These are phyloP conservation scores for Stipa capillata DNA, from an alignment of 176 grass and related monocot genomes.

Conservation along the genomic window DNA sequence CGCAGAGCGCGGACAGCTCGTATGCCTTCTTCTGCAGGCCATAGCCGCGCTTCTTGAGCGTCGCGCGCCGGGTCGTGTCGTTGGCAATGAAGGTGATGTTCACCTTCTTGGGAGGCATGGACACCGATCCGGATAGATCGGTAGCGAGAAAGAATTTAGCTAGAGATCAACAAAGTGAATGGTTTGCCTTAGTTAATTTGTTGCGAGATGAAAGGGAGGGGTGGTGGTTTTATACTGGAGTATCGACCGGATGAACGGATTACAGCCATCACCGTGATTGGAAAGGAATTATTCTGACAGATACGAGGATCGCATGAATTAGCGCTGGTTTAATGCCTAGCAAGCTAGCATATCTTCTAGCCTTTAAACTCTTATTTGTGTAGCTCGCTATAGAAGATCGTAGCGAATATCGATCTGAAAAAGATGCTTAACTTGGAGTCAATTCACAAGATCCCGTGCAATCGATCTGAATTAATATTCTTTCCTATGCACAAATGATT, in stretches of 20 bases:
- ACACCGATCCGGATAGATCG: not conserved
- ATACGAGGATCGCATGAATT: not conserved
- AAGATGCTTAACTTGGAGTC: no score
- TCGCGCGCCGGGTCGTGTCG: not conserved
- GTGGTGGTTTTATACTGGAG: not conserved
- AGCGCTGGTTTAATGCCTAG: not conserved
- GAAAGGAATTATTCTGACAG: not conserved
- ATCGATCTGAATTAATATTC: no score
- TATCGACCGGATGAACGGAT: not conserved
- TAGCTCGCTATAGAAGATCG: no score
- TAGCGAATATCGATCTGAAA: no score
- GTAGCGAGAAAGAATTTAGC: not conserved
- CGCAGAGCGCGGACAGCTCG: slow-evolving; percentile 27
- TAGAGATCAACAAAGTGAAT: not conserved
- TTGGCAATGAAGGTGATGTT: not conserved
- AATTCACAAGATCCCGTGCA: no score
- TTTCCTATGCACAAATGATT: no score
- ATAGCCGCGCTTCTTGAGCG: not conserved
- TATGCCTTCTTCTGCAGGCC: slow-evolving; percentile 20
- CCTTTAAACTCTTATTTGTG: not conserved
- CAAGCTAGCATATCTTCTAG: not conserved
- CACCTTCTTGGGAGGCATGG: slow-evolving; percentile 31
- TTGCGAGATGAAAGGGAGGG: not conserved
- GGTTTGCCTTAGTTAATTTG: not conserved
- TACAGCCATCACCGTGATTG: not conserved